Base-by-base conservation (phyloP, 23 red algal genomes). In the Cyanidium caldarium region DNA sequence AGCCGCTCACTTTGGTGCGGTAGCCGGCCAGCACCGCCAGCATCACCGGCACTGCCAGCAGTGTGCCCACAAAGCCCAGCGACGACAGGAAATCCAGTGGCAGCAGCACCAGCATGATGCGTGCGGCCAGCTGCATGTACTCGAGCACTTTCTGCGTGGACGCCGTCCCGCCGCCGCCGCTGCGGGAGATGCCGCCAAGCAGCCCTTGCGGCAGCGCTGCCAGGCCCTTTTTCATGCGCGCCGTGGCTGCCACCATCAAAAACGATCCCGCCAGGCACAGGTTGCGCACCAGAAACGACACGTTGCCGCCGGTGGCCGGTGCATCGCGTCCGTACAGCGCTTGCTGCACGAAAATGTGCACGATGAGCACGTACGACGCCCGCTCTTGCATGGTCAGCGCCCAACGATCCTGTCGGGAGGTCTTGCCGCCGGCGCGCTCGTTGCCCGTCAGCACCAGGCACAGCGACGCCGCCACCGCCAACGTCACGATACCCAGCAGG, bases 221-320 rank as follows among this genome's bases (percentile, higher is more conserved):
- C 35, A 58, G 46, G 41, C 92, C 92, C 69, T 82, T 68, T 2
- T 75, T 73, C 33, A 98, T 37, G n/a, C 92, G 74, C 1, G 70
- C 56, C 43, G 81, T 79, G 35, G 80, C 86, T 1, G 80, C 77
- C 3, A 98, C 67, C 12, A 98, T 76, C 42, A 98, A 56, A 16
- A 98, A 58, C 37, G 80, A 80, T 7, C 92, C 92, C 1, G 84
- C 82, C 0, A 98, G 65, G 38, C 92, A 89, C 5, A 98, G 44
- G 38, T 98, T 98, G 21, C 92, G 79, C 33, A 98, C 77, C 13
- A 98, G 56, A 38, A 98, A 98, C 15, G 83, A 84, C 31, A 88
- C 25, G 41, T 89, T 89, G 14, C 92, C 92, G 2, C 72, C 76
- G 13, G 72, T 81, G 51, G 83, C 78, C 35, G 92, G 92, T 28